Conservation (phyloP, 1,284 basidiomycete species). For the Prillingera fragicola region DNA sequence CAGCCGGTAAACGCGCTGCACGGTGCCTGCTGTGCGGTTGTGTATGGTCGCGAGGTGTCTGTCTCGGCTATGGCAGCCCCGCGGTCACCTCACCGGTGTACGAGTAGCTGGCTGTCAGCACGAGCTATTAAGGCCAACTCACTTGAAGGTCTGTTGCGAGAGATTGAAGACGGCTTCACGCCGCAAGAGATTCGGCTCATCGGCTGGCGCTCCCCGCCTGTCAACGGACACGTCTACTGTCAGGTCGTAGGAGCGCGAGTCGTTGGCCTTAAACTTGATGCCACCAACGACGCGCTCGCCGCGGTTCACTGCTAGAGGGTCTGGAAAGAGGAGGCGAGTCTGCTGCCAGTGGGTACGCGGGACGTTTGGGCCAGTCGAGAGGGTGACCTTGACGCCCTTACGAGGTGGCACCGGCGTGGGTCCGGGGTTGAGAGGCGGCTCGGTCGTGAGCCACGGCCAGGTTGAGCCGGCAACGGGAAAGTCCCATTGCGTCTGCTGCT, state of each 20-base stretch:
- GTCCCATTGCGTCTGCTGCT: conserved; percentile 25
- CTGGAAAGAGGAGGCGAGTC: conserved; percentile 40
- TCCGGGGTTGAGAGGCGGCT: conserved; percentile 41
- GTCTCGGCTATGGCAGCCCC: too few species aligned
- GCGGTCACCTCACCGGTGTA: conserved; percentile 15
- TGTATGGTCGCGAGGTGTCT: too few species aligned
- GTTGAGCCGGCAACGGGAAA: conserved; percentile 23
- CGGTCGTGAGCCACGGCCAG: conserved; percentile 37
- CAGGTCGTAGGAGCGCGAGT: conserved; percentile 45
- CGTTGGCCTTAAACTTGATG: conserved; percentile 38
- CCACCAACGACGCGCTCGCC: conserved; percentile 39
- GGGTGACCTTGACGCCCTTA: conserved; percentile 36
- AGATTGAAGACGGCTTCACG: conserved; percentile 38
- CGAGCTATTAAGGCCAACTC: conserved; percentile 10
- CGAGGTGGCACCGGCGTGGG: conserved; percentile 37
- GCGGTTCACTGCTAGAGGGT: conserved; percentile 48
- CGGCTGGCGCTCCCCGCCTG: conserved; percentile 18
- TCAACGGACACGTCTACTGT: conserved; percentile 38
- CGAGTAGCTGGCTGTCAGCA: conserved; percentile 18
- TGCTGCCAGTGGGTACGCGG: conserved; percentile 48
- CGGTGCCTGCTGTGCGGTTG: too few species aligned
- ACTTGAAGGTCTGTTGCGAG: conserved; percentile 47
- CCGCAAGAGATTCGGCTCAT: conserved; percentile 29
- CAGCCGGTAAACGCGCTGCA: too few species aligned
- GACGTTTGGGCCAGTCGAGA: conserved; percentile 44